Base-by-base conservation (phyloP, 768 basidiomycete genomes). In the Pleurotus platypus region DNA sequence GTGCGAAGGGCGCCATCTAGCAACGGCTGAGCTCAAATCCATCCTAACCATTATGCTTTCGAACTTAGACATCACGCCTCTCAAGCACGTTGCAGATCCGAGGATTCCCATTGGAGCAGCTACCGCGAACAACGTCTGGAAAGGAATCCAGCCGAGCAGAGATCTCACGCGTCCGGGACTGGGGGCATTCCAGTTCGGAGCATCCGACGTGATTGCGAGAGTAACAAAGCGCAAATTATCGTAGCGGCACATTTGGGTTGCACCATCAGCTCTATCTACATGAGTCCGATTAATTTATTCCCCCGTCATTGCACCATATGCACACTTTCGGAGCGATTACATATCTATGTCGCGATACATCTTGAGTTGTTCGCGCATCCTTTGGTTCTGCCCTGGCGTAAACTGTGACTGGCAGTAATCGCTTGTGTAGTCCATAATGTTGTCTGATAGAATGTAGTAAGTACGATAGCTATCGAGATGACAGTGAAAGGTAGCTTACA, bases 1-100 rank as follows among this genome's bases (percentile, higher is more conserved):
- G 55, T 56, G 55, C 30, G 55, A 56, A 56, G 55, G 55, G 6
- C 55, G 55, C 15, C 55, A 56, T 40, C 55, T 56, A 13, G 55
- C 55, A 18, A 49, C 55, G 0, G 55, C 55, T 8, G 55, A 56
- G 35, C 46, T 56, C 4, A 56, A 56, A 39, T 27, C 43, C 13
- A 35, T 56, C 7, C 55, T 56, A 7, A 8, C 43, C 18, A 15
- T 56, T 15, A 16, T 49, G 5, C 46, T 56, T 4, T 46, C 55
- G 18, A 22, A 24, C n/a, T 38, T 56, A 9, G 55, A 56, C n/a
- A 35, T 56, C 5, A 56, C 46, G 18, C 55, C 55, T 22, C 55
- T 56, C 15, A 8, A 56, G 7, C 55, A 46, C 38, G 12, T 47
- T 22, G 24, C 46, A 8, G 47, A 56, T 38, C 45, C 55, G 2